phyloP scores from a whole-genome alignment of 495 filamentous ascomycete species.

The Acidomyces sp. region DNA sequence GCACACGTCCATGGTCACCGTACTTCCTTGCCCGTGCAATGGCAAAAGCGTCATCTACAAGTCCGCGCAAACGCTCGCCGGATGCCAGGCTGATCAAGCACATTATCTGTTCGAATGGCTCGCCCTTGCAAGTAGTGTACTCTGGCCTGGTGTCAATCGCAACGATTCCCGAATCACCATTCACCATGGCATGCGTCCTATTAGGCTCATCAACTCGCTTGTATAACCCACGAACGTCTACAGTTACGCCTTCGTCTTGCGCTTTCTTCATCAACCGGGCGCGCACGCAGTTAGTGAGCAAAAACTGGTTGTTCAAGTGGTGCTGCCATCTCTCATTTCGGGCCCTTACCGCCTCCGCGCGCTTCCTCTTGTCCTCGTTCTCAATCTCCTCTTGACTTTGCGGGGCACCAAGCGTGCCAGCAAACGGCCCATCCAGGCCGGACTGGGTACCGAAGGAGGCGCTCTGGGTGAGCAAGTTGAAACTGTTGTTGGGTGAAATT shows the following conservation, averaged over 20 bases:
- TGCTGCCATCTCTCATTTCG: constrained; percentile 40
- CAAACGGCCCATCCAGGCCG: constrained; percentile 1
- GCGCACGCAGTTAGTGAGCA: constrained; percentile 30
- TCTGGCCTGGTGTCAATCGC: constrained; percentile 27
- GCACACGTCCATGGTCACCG: constrained; percentile 54
- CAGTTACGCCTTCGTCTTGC: constrained; percentile 44
- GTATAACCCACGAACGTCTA: constrained; percentile 51
- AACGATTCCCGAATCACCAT: constrained; percentile 39
- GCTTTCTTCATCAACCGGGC: constrained; percentile 37
- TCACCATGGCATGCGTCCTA: constrained; percentile 23
- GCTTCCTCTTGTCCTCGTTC: constrained; percentile 38
- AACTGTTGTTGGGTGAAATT: constrained; percentile 33
- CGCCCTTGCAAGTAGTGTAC: constrained; percentile 23
- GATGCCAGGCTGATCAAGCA: constrained; percentile 62
- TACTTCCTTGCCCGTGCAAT: constrained; percentile 51
- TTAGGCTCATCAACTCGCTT: constrained; percentile 24
- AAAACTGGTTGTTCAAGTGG: constrained; percentile 47
- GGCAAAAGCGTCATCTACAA: constrained; percentile 57
- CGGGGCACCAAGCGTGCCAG: constrained; percentile 28
- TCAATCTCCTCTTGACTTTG: constrained; percentile 33
- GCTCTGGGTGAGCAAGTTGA: constrained; percentile 35
- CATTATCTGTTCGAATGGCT: constrained; percentile 58
- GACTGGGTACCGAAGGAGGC: not conserved
- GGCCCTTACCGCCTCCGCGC: constrained; percentile 33
- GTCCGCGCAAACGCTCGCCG: constrained; percentile 52